Evolutionary conservation across 2,329 filamentous ascomycete genomes (phyloP), one percentile per base, ranked within the genome.

Genomic region (Fusarium sp.): DNA sequence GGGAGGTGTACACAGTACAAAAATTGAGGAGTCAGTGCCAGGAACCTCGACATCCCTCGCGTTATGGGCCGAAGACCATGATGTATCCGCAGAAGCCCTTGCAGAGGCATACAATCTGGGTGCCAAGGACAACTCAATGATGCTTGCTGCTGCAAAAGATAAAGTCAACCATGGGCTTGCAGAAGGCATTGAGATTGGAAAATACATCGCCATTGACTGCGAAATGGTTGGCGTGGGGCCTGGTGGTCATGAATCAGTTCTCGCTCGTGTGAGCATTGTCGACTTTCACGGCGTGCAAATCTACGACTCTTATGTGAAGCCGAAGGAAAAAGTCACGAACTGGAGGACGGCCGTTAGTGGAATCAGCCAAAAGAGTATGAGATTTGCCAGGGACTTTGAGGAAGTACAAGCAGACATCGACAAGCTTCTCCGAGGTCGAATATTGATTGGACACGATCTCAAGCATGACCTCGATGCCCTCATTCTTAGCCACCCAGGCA

Each of bases 221-320:
- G 96, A 99, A 81, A 99, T 99, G 96, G 96, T 99, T 25, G 96
- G 95, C 47, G 88, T 96, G 14, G 92, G 91, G 0, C 87, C 87
- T 1, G 88, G 88, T 50, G 86, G 88, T 22, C 84, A 90, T 67
- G 87, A 89, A 75, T 94, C 93, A 35, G 89, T 89, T 1, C 87
- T 99, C 44, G 96, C 96, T 2, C 88, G 96, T 46, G 93, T 95
- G 56, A 97, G 92, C 75, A 82, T 97, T 17, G 94, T 97, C 71
- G 97, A 98, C 78, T 99, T 94, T 78, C 93, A 97, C 76, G 94
- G 94, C 19, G 87, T 91, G 27, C 93, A 97, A 78, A 82, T 99
- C 45, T 97, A 98, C 84, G 96, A 99, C 82, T 95, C 92, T 14
- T 98, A 92, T 75, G 96, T 98, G 11, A 87, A 87, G 54, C 92